Evolutionary conservation across 1,284 basidiomycete species (phyloP).

Genomic region (Ganoderma resinaceum): DNA sequence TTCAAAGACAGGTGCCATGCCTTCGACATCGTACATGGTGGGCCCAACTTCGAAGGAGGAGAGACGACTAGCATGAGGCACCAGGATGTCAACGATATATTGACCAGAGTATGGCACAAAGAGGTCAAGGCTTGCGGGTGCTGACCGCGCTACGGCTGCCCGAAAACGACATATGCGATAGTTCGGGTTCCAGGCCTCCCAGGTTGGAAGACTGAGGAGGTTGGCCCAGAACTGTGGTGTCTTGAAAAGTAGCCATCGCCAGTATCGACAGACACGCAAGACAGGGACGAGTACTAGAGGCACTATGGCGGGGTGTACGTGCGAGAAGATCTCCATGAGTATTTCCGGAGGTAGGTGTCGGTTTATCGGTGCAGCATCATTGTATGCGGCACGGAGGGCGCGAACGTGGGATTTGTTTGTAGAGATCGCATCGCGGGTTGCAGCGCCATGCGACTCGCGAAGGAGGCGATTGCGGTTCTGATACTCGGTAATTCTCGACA

Average conservation of each 20-base stretch:
- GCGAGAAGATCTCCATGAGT: conserved; percentile 1
- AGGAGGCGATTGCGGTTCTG: neutral
- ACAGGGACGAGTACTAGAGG: neutral
- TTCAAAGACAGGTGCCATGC: neutral
- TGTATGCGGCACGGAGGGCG: conserved; percentile 2
- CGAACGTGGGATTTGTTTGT: neutral
- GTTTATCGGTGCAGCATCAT: neutral
- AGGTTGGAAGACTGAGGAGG: neutral
- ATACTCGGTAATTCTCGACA: neutral
- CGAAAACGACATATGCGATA: neutral
- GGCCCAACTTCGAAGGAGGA: neutral
- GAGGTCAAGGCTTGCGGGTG: neutral
- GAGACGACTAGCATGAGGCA: neutral
- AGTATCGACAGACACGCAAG: neutral
- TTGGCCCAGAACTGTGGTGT: conserved; percentile 9
- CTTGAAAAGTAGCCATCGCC: neutral
- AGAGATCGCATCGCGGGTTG: neutral
- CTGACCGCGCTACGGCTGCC: neutral
- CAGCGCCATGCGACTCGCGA: neutral
- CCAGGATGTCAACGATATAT: neutral
- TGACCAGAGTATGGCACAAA: neutral
- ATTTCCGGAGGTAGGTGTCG: conserved; percentile 1
- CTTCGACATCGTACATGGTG: neutral
- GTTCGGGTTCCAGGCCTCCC: neutral
- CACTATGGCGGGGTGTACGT: neutral